These are phyloP conservation scores for Oryza glaberrima DNA, from an alignment of 176 grass and related monocot species.

Conservation along the genomic window DNA sequence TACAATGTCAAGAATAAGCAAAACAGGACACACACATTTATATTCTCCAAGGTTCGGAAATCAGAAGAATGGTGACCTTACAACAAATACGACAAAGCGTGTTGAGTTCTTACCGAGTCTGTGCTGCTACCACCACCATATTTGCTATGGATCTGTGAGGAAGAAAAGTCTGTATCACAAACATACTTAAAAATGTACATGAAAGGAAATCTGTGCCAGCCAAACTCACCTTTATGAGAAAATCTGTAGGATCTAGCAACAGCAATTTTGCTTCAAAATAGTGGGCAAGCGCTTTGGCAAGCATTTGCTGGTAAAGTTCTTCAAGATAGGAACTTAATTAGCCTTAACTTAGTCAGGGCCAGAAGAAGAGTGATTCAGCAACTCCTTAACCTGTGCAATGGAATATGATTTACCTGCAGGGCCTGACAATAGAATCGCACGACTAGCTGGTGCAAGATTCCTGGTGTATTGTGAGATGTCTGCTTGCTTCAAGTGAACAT, in stretches of 20 bases:
- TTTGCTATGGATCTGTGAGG: conserved; percentile 71
- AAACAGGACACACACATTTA: background rate
- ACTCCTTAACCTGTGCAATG: background rate
- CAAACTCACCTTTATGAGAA: conserved; percentile 82
- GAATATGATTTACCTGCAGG: conserved; percentile 72
- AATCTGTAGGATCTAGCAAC: conserved; percentile 88
- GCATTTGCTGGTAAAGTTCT: conserved; percentile 99
- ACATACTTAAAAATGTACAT: background rate
- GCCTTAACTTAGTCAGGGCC: conserved; percentile 39
- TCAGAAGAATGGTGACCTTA: background rate
- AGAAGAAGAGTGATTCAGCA: background rate
- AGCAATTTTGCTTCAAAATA: conserved; percentile 85
- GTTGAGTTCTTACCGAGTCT: conserved; percentile 49
- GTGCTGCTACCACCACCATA: conserved; percentile 63
- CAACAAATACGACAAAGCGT: background rate
- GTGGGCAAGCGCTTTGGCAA: conserved; percentile 87
- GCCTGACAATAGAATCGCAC: conserved; percentile 82
- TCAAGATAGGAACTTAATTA: conserved; percentile 35
- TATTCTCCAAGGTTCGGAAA: background rate
- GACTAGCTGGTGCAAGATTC: conserved; percentile 91
- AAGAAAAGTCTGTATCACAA: conserved; percentile 3
- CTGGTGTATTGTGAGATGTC: conserved; percentile 83
- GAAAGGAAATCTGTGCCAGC: background rate
- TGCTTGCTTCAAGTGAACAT: conserved; percentile 95
- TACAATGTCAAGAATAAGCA: background rate